These are phyloP conservation scores for Domatiomyces globalis DNA, from an alignment of 2,329 filamentous ascomycete species.

Conservation along the genomic window DNA sequence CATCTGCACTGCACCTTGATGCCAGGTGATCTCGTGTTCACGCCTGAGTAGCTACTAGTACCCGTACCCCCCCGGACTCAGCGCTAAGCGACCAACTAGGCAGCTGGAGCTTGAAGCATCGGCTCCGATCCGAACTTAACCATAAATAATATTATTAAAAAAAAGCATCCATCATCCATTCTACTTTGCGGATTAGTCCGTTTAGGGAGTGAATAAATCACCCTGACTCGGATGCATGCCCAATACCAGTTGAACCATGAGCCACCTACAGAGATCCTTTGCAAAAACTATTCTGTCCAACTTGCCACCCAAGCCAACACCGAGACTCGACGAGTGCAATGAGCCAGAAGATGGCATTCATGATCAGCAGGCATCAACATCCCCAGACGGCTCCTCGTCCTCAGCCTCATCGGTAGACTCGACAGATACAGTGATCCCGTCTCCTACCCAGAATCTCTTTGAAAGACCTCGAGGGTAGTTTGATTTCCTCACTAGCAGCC, in stretches of 20 bases:
- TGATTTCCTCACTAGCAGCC: background rate
- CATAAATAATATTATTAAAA: too few species aligned
- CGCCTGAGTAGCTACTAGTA: background rate
- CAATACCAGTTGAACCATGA: conserved; percentile 44
- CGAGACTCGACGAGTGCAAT: conserved; percentile 31
- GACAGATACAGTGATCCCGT: conserved; percentile 78
- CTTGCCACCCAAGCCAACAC: conserved; percentile 42
- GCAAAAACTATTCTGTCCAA: conserved; percentile 58
- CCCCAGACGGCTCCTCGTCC: conserved; percentile 53
- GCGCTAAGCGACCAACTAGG: too few species aligned
- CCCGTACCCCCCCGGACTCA: too few species aligned
- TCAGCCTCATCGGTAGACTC: conserved; percentile 87
- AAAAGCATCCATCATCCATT: too few species aligned
- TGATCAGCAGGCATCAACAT: conserved; percentile 12
- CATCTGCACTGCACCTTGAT: background rate
- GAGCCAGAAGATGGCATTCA: conserved; percentile 24
- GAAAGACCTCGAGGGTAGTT: conserved; percentile 53
- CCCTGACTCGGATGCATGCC: background rate
- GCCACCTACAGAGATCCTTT: conserved; percentile 59
- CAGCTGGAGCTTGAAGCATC: too few species aligned
- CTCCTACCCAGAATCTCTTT: conserved; percentile 57
- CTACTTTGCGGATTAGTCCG: too few species aligned
- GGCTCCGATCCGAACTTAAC: too few species aligned
- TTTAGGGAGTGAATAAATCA: background rate
- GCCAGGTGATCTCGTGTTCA: background rate